A percentile compares a stretch with the other conserved stretches of the same genome.
phyloP scores from a whole-genome alignment of 2,329 filamentous ascomycete species.

The Pezicula radicicola region DNA sequence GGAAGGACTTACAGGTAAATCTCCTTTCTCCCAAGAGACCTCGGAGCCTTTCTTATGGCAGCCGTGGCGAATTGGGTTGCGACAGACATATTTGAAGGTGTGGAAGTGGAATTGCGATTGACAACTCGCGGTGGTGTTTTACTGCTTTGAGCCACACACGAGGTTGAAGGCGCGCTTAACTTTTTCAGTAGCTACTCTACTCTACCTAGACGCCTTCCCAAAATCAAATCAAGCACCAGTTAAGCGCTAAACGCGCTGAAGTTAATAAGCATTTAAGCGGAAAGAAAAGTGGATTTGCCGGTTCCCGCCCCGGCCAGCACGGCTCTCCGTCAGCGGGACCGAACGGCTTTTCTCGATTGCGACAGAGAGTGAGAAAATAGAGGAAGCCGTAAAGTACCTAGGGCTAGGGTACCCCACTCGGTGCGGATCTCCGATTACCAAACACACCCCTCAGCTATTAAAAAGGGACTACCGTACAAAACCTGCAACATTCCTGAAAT shows the following conservation, averaged over 20 bases:
- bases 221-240: no score
- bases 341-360: background rate
- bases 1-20: conserved; percentile 48
- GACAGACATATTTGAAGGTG: background rate
- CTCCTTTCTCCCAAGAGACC: conserved; percentile 46
- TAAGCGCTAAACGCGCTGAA: no score
- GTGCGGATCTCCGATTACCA: background rate
- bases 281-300: background rate
- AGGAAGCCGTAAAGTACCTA: no score
- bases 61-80: conserved; percentile 5
- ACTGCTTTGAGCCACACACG: background rate
- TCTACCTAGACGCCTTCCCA: no score
- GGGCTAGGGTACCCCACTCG: background rate
- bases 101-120: background rate
- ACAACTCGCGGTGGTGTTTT: conserved; percentile 1
- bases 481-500: no score
- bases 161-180: background rate
- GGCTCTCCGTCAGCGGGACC: background rate
- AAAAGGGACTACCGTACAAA: no score
- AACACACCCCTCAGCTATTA: background rate
- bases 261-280: background rate
- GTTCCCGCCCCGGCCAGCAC: background rate
- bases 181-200: background rate
- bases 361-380: background rate
- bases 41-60: conserved; percentile 11